phyloP scores from a whole-genome alignment of 208 protist genomes.

The Crithidia expoeki region DNA sequence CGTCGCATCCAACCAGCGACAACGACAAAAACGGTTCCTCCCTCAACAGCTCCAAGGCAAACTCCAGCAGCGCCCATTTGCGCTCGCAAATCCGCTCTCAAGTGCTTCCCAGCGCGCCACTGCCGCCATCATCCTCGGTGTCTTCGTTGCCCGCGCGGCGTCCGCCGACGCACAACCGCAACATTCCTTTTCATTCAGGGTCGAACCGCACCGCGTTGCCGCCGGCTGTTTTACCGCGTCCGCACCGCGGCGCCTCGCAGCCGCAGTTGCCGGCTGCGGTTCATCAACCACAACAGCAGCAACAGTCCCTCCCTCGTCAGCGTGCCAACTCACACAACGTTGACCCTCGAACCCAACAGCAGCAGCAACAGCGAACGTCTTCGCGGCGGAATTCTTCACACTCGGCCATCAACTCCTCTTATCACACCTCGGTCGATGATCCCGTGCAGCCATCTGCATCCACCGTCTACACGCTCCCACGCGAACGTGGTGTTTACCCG shows the following conservation, averaged over 20 bases:
- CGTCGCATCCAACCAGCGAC: not conserved
- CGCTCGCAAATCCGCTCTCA: constrained; percentile 4
- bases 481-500: constrained; percentile 16
- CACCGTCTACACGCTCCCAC: constrained; percentile 6
- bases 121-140: not conserved
- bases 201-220: not conserved
- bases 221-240: constrained; percentile 5
- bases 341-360: not conserved
- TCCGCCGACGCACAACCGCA: constrained; percentile 8
- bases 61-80: not conserved
- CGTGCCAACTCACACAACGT: constrained; percentile 17
- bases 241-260: constrained; percentile 18
- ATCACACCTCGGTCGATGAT: not conserved
- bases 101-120: not conserved
- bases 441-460: not conserved
- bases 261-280: not conserved
- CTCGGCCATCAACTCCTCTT: constrained; percentile 5
- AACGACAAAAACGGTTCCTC: not conserved
- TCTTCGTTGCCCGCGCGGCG: not conserved
- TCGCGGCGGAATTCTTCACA: constrained; percentile 3
- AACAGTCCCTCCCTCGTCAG: not conserved
- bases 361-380: constrained; percentile 2
- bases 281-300: not conserved
- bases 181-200: constrained; percentile 18
- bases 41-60: not conserved